Base-by-base conservation (phyloP, 1,284 basidiomycete species). In the Anthracocystis walkeri region DNA sequence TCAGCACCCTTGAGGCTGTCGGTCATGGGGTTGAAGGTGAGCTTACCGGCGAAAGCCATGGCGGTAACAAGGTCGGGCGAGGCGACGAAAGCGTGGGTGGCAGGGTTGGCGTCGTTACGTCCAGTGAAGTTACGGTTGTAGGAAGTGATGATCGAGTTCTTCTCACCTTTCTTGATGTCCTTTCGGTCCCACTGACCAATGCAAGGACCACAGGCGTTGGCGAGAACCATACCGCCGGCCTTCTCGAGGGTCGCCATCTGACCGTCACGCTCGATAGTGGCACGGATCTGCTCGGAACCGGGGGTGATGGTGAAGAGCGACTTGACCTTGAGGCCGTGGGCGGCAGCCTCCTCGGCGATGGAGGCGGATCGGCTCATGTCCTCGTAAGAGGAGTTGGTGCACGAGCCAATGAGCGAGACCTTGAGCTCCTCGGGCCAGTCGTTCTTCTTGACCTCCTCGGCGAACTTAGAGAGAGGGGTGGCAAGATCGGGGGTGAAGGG, bases 91-190 rank as follows among this genome's bases (percentile, higher is more conserved):
- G 95, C 95, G 87, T 98, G 96, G 54, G 97, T 99, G 75, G 94
- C 95, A 40, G 95, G 95, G 90, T 99, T 99, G 82, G 96, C 96
- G 86, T 99, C 97, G 88, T 99, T 99, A 87, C 96, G 94, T 73
- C 95, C 96, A 81, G 96, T 98, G 89, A 99, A 99, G 92, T 99
- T 99, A 87, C 97, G 95, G 91, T 99, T 99, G 91, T 99, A 99
- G 27, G 95, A 98, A 58, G 96, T 97, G 88, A 98, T 94, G 89
- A 87, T 87, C 70, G 97, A 85, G 91, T 99, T 99, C 85, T 90
- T 89, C 82, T 93, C 93, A 84, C 96, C 96, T 90, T 95, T 99
- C 90, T 93, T 92, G 65, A 98, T 93, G 84, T 99, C 97, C 81
- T 90, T 88, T 85, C 96, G 90, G 88, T 99, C 95, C 97, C 97